A percentile compares a stretch with the other conserved stretches of the same genome.
phyloP scores from a whole-genome alignment of 1,284 basidiomycete species.

The Sporisorium sorghi region DNA sequence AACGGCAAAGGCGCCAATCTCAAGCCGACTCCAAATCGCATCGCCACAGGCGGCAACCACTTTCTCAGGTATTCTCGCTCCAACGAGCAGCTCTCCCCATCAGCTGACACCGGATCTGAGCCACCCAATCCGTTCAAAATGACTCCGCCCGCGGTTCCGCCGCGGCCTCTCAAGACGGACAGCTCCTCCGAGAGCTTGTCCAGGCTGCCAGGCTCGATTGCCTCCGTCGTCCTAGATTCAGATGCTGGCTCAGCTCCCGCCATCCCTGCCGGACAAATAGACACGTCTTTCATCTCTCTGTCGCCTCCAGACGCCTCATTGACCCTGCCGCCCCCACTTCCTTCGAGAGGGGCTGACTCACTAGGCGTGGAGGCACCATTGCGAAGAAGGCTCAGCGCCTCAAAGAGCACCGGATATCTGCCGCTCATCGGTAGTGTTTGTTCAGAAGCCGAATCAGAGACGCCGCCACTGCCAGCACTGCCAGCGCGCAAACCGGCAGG shows the following conservation, averaged over 20 bases:
- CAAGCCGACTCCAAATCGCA: conserved; percentile 20
- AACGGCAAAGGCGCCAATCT: conserved; percentile 1
- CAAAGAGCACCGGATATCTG: conserved; percentile 34
- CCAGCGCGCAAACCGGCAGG: conserved; percentile 22
- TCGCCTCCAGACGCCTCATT: conserved; percentile 13
- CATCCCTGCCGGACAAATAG: neutral
- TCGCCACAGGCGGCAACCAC: conserved; percentile 22
- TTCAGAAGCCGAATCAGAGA: conserved; percentile 7
- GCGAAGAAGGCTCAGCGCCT: conserved; percentile 33
- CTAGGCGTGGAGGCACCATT: neutral
- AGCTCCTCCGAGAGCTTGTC: conserved; percentile 33
- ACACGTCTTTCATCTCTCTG: neutral
- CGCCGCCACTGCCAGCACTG: conserved; percentile 27
- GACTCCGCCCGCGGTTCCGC: conserved; percentile 30
- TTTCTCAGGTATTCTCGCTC: conserved; percentile 50
- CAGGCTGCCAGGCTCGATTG: conserved; percentile 21
- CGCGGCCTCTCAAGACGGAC: conserved; percentile 38
- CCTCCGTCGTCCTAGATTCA: conserved; percentile 22
- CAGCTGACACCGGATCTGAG: conserved; percentile 6
- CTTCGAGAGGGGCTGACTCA: conserved; percentile 13
- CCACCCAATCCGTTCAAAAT: conserved; percentile 23
- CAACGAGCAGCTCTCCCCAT: conserved; percentile 44
- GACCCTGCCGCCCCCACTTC: conserved; percentile 18
- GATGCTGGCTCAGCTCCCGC: conserved; percentile 16
- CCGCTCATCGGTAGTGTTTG: conserved; percentile 17